Conservation (phyloP, 2,329 filamentous ascomycete genomes). For the Simplicillium sp. region DNA sequence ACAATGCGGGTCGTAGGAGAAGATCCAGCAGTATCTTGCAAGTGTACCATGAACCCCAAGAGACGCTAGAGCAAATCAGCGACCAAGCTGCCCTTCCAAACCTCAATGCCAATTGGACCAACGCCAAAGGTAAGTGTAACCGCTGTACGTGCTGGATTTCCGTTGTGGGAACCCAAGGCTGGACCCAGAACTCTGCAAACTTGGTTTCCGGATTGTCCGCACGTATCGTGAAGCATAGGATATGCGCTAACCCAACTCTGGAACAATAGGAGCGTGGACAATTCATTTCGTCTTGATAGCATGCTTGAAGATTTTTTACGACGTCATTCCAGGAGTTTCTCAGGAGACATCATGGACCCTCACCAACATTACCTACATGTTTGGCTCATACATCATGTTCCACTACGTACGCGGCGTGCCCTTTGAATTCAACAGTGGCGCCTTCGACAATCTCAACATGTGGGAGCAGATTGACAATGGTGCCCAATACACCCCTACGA, state of each 20-base stretch:
- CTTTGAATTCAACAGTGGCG: conserved; percentile 97
- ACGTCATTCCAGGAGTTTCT: conserved; percentile 90
- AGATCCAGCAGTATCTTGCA: conserved; percentile 87
- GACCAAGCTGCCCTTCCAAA: conserved; percentile 94
- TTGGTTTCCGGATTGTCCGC: too few relatives aligned
- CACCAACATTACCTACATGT: conserved; percentile 98
- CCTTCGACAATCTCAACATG: conserved; percentile 99
- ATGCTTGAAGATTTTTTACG: conserved; percentile 89
- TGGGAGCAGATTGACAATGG: conserved; percentile 99
- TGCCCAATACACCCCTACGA: conserved; percentile 95
- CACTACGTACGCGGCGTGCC: conserved; percentile 96
- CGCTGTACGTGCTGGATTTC: conserved; percentile 1
- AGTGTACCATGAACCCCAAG: conserved; percentile 92
- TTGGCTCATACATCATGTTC: conserved; percentile 98
- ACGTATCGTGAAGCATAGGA: too few relatives aligned
- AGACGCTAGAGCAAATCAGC: conserved; percentile 95
- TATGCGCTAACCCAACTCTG: conserved; percentile 9
- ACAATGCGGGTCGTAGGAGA: conserved; percentile 68
- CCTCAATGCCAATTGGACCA: conserved; percentile 97
- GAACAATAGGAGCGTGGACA: conserved; percentile 75
- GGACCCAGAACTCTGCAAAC: too few relatives aligned
- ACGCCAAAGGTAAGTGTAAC: conserved; percentile 76
- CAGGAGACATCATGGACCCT: conserved; percentile 98
- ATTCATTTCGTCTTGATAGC: conserved; percentile 93
- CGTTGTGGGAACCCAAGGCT: too few relatives aligned